Conservation (phyloP, 768 basidiomycete species). For the Neoboletus subvelutipes region DNA sequence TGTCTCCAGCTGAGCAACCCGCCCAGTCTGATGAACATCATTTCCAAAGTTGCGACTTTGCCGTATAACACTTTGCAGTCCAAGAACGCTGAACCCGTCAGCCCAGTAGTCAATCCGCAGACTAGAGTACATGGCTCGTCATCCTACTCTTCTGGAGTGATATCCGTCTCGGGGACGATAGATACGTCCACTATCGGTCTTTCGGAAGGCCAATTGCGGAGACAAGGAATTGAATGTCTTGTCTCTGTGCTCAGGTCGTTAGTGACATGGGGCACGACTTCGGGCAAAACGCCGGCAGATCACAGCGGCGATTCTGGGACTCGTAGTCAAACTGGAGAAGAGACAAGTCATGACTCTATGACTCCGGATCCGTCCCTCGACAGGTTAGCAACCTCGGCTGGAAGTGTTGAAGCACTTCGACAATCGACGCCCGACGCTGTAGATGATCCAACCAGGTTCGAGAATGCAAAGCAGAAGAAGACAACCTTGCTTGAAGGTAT, state of each 20-base stretch:
- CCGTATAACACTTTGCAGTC: constrained; percentile 48
- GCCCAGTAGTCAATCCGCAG: constrained; percentile 56
- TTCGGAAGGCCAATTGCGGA: constrained; percentile 80
- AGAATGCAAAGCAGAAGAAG: constrained; percentile 95
- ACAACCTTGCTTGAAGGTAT: constrained; percentile 93
- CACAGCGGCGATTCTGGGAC: constrained; percentile 39
- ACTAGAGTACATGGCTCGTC: constrained; percentile 35
- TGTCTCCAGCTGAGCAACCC: constrained; percentile 6
- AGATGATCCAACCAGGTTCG: constrained; percentile 93
- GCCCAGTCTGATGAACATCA: constrained; percentile 84
- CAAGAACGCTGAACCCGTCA: constrained; percentile 55
- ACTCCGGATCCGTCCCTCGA: constrained; percentile 60
- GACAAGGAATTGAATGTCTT: constrained; percentile 94
- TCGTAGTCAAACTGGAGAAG: constrained; percentile 52
- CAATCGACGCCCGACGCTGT: constrained; percentile 72
- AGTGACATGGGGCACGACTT: constrained; percentile 81
- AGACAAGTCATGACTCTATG: constrained; percentile 48
- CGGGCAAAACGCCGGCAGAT: constrained; percentile 36
- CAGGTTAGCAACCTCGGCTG: constrained; percentile 44
- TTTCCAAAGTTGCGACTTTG: constrained; percentile 83
- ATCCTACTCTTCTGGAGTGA: constrained; percentile 61
- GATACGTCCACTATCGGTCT: constrained; percentile 67
- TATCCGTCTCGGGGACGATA: constrained; percentile 64
- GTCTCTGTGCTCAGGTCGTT: constrained; percentile 86
- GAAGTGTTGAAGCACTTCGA: constrained; percentile 56